Evolutionary conservation across 768 basidiomycete species (phyloP).

Genomic region (Rhizopogon rudus): DNA sequence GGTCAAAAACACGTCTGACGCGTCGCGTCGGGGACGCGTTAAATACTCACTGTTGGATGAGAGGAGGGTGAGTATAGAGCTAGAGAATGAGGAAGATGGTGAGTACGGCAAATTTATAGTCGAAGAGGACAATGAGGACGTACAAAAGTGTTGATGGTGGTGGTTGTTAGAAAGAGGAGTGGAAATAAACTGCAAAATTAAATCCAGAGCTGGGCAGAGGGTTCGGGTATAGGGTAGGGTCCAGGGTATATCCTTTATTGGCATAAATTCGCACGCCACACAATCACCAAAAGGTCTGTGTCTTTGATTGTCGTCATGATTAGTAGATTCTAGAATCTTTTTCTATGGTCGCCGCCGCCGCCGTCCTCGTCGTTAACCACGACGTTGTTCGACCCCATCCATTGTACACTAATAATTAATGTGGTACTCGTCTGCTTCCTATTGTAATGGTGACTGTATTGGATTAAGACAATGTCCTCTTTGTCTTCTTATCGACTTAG

Average conservation of each 20-base stretch:
- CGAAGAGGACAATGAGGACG: conserved; percentile 29
- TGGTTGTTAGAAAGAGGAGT: conserved; percentile 43
- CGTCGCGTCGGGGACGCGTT: conserved; percentile 35
- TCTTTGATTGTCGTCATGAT: conserved; percentile 5
- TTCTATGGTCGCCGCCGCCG: background rate
- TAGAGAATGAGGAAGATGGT: conserved; percentile 17
- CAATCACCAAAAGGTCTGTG: conserved; percentile 7
- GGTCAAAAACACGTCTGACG: conserved; percentile 14
- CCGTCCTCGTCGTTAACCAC: conserved; percentile 1
- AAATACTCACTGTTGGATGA: conserved; percentile 36
- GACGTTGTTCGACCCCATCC: background rate
- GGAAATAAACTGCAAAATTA: conserved; percentile 51
- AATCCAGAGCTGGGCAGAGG: conserved; percentile 73
- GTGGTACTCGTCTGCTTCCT: background rate
- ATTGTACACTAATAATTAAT: too few relatives aligned
- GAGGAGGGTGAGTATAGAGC: conserved; percentile 17
- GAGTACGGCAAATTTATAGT: conserved; percentile 31
- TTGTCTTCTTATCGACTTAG: background rate
- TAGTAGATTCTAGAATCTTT: conserved; percentile 4
- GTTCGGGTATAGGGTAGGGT: conserved; percentile 48
- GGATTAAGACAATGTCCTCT: background rate
- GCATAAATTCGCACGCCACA: conserved; percentile 22
- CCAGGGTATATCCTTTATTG: conserved; percentile 24
- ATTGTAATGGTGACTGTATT: background rate
- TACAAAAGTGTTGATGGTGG: conserved; percentile 39